Conservation (phyloP, 106 monocot genomes). For the Xerophyta viscosa region DNA sequence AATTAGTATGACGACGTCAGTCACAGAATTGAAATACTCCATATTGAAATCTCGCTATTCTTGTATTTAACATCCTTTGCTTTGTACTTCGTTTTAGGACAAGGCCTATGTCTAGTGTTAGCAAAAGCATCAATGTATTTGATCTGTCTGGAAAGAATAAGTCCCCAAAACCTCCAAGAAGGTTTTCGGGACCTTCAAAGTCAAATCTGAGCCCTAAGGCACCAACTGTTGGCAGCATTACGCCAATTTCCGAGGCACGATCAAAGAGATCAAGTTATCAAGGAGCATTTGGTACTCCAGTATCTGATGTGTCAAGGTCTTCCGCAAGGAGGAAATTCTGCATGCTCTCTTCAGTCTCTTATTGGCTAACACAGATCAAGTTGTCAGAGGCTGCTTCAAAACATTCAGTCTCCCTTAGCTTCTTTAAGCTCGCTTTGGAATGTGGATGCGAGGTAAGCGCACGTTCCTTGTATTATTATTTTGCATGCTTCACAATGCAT, state of each 20-base stretch:
- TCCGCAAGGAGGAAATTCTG: constrained; percentile 41
- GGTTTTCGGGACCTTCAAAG: constrained; percentile 59
- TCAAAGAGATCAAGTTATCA: constrained; percentile 14
- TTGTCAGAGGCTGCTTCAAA: constrained; percentile 66
- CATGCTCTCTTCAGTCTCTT: constrained; percentile 69
- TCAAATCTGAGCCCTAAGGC: constrained; percentile 8
- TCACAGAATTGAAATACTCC: too few species aligned
- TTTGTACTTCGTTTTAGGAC: constrained; percentile 8
- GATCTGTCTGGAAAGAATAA: constrained; percentile 47
- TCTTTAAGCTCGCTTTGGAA: constrained; percentile 86
- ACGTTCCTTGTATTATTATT: not conserved
- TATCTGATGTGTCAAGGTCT: constrained; percentile 51
- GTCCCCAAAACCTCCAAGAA: constrained; percentile 45
- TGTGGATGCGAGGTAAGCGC: constrained; percentile 72
- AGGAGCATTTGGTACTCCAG: constrained; percentile 35
- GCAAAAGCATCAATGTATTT: constrained; percentile 43
- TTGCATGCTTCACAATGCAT: not conserved
- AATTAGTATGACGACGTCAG: too few species aligned
- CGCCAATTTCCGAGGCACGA: constrained; percentile 36
- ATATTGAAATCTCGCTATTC: too few species aligned
- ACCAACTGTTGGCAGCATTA: constrained; percentile 21
- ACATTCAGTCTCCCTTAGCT: constrained; percentile 69
- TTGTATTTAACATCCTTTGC: not conserved
- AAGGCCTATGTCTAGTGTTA: constrained; percentile 32
- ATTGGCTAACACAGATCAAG: constrained; percentile 85